These are phyloP conservation scores for Chlorencoelia australis DNA, from an alignment of 2,329 filamentous ascomycete species.

Conservation along the genomic window DNA sequence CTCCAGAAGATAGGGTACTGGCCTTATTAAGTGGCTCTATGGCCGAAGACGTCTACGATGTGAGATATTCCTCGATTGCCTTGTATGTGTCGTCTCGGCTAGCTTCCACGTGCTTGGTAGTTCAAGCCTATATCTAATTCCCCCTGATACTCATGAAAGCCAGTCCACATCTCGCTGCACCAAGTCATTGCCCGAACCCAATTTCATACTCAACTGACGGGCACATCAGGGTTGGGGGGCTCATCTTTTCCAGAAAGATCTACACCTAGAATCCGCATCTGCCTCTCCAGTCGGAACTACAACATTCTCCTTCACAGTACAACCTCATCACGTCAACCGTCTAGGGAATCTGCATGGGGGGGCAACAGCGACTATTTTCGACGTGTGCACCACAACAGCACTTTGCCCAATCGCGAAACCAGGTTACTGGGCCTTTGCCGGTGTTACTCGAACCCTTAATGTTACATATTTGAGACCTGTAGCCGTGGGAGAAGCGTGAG, in stretches of 20 bases:
- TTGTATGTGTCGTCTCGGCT: neutral
- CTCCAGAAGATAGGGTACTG: conserved; percentile 14
- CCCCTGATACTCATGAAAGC: too few relatives aligned
- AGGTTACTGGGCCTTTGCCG: conserved; percentile 51
- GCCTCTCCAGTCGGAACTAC: conserved; percentile 13
- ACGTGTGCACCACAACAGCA: conserved; percentile 51
- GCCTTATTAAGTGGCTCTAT: conserved; percentile 10
- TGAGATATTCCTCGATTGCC: conserved; percentile 7
- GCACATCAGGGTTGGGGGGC: conserved; percentile 23
- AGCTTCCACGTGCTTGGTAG: neutral
- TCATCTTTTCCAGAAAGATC: conserved; percentile 11
- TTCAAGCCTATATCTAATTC: conserved; percentile 1
- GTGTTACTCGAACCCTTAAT: conserved; percentile 55
- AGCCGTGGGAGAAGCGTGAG: conserved; percentile 45
- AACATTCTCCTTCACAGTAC: conserved; percentile 38
- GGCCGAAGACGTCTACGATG: conserved; percentile 11
- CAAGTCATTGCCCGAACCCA: too few relatives aligned
- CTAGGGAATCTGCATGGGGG: conserved; percentile 49
- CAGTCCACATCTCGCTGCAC: too few relatives aligned
- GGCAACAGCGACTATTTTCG: conserved; percentile 56
- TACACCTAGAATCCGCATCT: conserved; percentile 19
- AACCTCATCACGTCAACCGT: conserved; percentile 42
- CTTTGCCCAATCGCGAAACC: conserved; percentile 45
- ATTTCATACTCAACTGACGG: conserved; percentile 1
- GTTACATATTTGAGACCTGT: conserved; percentile 59